Evolutionary conservation across 176 grass and related monocot species (phyloP).

Genomic region (Aegilops umbellulata): DNA sequence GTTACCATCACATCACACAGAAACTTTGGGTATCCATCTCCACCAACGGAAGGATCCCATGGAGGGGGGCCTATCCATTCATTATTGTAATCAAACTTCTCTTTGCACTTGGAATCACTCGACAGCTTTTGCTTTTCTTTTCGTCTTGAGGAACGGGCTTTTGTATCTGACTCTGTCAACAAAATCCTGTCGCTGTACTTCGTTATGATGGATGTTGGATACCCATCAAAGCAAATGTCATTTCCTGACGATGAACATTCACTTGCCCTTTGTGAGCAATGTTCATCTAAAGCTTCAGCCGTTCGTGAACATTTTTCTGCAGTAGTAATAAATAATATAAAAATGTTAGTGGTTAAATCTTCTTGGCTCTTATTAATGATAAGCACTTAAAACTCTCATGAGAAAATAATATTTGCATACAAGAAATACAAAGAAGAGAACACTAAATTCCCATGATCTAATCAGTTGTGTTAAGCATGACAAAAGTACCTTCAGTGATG

Average conservation of each 20-base stretch:
- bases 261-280: conserved; percentile 5
- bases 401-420: neutral
- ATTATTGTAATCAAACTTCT: conserved; percentile 39
- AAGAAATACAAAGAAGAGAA: neutral
- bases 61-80: conserved; percentile 79
- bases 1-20: conserved; percentile 97
- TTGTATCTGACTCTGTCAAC: conserved; percentile 68
- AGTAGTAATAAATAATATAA: conserved; percentile 17
- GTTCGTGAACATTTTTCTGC: conserved; percentile 25
- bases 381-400: neutral
- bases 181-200: conserved; percentile 62
- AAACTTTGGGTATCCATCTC: conserved; percentile 80
- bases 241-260: conserved; percentile 32
- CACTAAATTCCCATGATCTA: neutral
- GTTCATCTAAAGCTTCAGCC: neutral
- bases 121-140: conserved; percentile 56
- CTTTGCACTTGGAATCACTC: conserved; percentile 42
- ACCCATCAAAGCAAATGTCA: conserved; percentile 20
- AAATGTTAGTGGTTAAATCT: neutral
- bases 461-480: neutral
- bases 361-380: neutral
- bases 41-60: conserved; percentile 82
- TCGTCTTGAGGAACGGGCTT: conserved; percentile 46
- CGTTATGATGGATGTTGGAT: conserved; percentile 34
- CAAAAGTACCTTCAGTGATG: conserved; percentile 50